Conservation (phyloP, 441 rosid genomes). For the Dalechampia spathulata region DNA sequence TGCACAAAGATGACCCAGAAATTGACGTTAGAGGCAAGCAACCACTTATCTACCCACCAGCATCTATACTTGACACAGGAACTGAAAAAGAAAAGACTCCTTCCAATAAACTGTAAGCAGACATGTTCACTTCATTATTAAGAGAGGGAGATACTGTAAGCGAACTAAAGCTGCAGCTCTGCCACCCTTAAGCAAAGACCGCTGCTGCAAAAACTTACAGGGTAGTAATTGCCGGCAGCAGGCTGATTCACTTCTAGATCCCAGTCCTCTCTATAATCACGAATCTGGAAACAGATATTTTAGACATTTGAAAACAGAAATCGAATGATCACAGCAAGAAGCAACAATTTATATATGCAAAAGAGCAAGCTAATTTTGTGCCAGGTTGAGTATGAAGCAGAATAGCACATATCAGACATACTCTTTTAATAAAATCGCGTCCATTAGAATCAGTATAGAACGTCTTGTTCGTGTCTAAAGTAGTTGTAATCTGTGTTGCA, state of each 20-base stretch:
- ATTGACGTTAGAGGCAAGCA: background rate
- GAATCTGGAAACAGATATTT: conserved; percentile 49
- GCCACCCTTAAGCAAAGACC: background rate
- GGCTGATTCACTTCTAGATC: conserved; percentile 91
- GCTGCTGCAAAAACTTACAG: conserved; percentile 43
- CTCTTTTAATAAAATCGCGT: conserved; percentile 93
- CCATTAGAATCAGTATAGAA: conserved; percentile 98
- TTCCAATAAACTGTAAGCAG: background rate
- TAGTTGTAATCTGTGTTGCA: conserved; percentile 67
- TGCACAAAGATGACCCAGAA: conserved; percentile 5
- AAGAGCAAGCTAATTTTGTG: conserved; percentile 3
- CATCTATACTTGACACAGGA: background rate
- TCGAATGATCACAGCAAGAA: conserved; percentile 5
- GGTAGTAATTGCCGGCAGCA: conserved; percentile 95
- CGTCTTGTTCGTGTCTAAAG: conserved; percentile 59
- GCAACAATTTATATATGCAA: background rate
- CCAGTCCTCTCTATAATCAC: conserved; percentile 94
- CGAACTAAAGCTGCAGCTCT: background rate
- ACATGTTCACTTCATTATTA: background rate
- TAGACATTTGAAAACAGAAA: conserved; percentile 12
- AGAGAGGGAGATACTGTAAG: background rate
- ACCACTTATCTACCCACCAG: background rate
- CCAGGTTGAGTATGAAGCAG: background rate
- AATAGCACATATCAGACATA: conserved; percentile 22
- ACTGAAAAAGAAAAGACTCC: background rate